Percentiles rank a stretch among this genome's conserved stretches.
Conservation (phyloP, 1,139 yeast genomes). For the Suhomyces anneliseae region DNA sequence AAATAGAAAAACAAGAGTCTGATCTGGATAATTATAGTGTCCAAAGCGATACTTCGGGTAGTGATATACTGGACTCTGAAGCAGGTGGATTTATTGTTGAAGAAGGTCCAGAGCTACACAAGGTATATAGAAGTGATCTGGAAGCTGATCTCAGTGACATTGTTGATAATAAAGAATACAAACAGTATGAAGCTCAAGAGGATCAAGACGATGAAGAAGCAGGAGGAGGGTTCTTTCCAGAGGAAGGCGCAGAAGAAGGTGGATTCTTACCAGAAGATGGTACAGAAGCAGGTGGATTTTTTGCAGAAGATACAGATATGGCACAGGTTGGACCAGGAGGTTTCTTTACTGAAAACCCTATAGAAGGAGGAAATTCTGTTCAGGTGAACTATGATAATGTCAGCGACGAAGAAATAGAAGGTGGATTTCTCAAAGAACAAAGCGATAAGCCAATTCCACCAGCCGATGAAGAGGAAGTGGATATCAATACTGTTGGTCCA, state of each 20-base stretch:
- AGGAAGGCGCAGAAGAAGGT: conserved; percentile 3
- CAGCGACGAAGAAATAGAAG: not conserved
- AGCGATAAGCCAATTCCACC: not conserved
- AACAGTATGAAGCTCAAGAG: conserved; percentile 4
- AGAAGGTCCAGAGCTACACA: conserved; percentile 1
- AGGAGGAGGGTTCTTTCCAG: not conserved
- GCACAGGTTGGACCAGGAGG: too few species aligned
- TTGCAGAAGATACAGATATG: too few species aligned
- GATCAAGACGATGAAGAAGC: conserved; percentile 1
- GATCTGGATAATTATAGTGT: conserved; percentile 12
- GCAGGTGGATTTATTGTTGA: conserved; percentile 15
- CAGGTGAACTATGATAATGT: not conserved
- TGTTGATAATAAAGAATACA: not conserved
- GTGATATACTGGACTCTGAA: conserved; percentile 5
- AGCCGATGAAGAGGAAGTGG: not conserved
- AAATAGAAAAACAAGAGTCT: conserved; percentile 6
- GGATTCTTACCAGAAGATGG: conserved; percentile 3
- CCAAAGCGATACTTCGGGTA: conserved; percentile 11
- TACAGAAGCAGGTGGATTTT: not conserved
- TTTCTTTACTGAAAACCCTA: not conserved
- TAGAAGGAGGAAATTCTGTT: not conserved
- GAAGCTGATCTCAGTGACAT: not conserved
- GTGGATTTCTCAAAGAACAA: conserved; percentile 3
- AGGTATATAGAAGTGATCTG: not conserved
- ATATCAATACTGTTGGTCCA: not conserved